These are phyloP conservation scores for Clonostachys solani DNA, from an alignment of 2,329 filamentous ascomycete species.

Conservation along the genomic window DNA sequence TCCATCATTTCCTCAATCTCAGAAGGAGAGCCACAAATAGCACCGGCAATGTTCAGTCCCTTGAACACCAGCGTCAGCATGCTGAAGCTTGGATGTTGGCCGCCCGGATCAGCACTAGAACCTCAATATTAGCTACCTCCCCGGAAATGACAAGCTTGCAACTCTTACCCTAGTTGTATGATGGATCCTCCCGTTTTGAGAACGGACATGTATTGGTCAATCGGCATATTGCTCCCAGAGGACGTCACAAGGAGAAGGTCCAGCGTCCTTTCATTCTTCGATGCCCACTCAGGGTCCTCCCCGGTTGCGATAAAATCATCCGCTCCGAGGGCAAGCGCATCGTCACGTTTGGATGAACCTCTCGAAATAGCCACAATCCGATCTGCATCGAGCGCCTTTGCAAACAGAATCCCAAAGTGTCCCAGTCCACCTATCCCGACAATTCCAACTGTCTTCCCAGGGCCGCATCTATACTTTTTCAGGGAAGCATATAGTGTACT, in stretches of 20 bases:
- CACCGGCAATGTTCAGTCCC: slow-evolving; percentile 28
- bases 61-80: slow-evolving; percentile 29
- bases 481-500: slow-evolving; percentile 64
- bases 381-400: slow-evolving; percentile 61
- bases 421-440: slow-evolving; percentile 65
- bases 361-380: slow-evolving; percentile 57
- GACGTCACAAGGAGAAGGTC: slow-evolving; percentile 58
- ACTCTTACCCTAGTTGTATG: slow-evolving; percentile 7
- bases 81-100: slow-evolving; percentile 23
- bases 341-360: slow-evolving; percentile 43
- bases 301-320: slow-evolving; percentile 38
- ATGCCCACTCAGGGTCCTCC: slow-evolving; percentile 49
- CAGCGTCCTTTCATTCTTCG: slow-evolving; percentile 42
- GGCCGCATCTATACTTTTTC: slow-evolving; percentile 57
- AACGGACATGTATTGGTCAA: slow-evolving; percentile 45
- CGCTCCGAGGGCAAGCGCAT: slow-evolving; percentile 54
- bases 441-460: slow-evolving; percentile 63
- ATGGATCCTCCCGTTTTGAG: neutral
- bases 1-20: slow-evolving; percentile 58
- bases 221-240: slow-evolving; percentile 47
- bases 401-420: slow-evolving; percentile 65
- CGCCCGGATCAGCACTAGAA: neutral
- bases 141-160: slow-evolving; percentile 15
- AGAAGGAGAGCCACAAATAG: slow-evolving; percentile 40
- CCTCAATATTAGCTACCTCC: slow-evolving; percentile 1